Evolutionary conservation across 352 stramenopile species (phyloP), one percentile per base, ranked within the genome.

Genomic region (Phytophthora macrochlamydospora): DNA sequence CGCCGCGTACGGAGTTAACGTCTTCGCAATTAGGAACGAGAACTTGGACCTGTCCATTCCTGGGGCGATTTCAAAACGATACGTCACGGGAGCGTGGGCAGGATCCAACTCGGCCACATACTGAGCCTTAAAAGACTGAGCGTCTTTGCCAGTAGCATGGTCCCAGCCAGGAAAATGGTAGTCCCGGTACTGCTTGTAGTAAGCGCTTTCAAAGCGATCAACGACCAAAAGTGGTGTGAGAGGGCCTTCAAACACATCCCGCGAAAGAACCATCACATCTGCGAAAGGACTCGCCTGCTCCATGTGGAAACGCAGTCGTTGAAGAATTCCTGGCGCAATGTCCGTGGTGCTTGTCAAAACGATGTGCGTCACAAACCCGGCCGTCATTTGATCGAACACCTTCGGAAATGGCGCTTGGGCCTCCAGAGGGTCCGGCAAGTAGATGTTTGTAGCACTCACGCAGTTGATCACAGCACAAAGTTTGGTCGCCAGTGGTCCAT

Each of bases 221-320:
- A 87, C 48, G 1, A 67, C 75, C 2, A 92, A 67, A 1, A 94
- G 54, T 14, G 79, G 58, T 24, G 81, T 81, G 11, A 92, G 59
- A 2, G 77, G 73, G 0, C 76, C 75, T 68, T 92, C 82, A 63
- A 94, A 92, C 0, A 89, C 78, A 13, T 87, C 73, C 1, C 77
- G 78, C 1, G 81, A 73, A 2, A 94, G 73, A 18, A 89, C 79
- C 33, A 90, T 78, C 7, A 92, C 75, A 52, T 93, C 84, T 0
- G 81, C 81, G 32, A 92, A 94, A 48, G 86, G 75, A 59, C 92
- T 93, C 30, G 65, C 67, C 18, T 90, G 72, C 44, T 91, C 77
- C 29, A 94, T 85, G 49, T 66, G 86, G 42, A 81, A 90, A 6
- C 86, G 78, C n/a, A 94, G 57, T 13, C 83, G 70, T 2, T 84